phyloP scores from a whole-genome alignment of 2,329 filamentous ascomycete genomes.

The Phyllosticta citriasiana region DNA sequence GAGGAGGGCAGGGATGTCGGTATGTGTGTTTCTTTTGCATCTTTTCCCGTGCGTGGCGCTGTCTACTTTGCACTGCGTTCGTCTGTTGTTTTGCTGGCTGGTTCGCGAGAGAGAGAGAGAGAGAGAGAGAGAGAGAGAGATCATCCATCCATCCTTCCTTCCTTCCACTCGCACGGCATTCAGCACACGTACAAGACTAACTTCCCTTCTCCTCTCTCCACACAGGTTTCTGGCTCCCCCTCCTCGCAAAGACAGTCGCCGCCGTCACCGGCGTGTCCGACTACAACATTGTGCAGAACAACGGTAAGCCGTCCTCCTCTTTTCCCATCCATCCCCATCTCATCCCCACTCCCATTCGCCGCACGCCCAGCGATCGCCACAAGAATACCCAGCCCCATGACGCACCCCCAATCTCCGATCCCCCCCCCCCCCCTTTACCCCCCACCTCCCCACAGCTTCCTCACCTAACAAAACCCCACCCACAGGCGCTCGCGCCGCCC shows the following conservation, averaged over 20 bases:
- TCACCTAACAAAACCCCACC: neutral
- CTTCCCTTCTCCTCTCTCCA: too few species aligned
- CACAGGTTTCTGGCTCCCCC: slow-evolving; percentile 49
- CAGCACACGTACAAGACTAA: neutral
- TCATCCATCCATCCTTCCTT: neutral
- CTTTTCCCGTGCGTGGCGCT: neutral
- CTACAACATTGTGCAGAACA: slow-evolving; percentile 98
- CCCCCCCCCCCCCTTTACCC: neutral
- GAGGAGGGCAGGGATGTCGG: slow-evolving; percentile 59
- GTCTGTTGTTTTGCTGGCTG: neutral
- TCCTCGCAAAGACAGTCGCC: slow-evolving; percentile 62
- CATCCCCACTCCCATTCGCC: neutral
- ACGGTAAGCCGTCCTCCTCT: slow-evolving; percentile 41
- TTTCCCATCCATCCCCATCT: neutral
- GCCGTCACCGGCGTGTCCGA: slow-evolving; percentile 62
- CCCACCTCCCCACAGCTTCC: neutral
- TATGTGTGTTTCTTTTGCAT: slow-evolving; percentile 21
- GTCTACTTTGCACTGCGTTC: neutral
- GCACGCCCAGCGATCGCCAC: neutral
- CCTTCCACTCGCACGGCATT: too few species aligned
- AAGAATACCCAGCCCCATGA: neutral
- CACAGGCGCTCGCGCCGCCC: slow-evolving; percentile 68
- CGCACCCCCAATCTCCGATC: neutral
- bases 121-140: too few species aligned
- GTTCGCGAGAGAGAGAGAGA: too few species aligned